Evolutionary conservation across 768 basidiomycete genomes (phyloP).

Genomic region (Auricularia heimuer): DNA sequence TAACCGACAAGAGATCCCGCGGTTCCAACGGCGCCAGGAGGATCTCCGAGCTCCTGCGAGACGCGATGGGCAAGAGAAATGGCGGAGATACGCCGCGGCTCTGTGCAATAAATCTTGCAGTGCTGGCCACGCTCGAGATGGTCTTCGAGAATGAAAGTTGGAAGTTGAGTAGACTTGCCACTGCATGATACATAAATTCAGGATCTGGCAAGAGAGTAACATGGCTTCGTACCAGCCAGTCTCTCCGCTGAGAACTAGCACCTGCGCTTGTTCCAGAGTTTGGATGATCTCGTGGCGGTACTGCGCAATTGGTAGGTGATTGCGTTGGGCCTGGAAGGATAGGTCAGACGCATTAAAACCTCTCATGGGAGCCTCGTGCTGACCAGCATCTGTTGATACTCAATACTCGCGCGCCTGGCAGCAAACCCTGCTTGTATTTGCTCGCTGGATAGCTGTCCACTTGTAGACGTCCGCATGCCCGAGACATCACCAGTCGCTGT

Average conservation of each 20-base stretch:
- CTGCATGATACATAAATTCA: constrained; percentile 28
- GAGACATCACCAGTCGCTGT: background rate
- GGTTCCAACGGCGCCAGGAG: constrained; percentile 67
- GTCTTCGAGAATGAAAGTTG: constrained; percentile 87
- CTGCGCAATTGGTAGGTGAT: constrained; percentile 73
- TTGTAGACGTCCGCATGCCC: background rate
- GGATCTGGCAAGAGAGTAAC: constrained; percentile 22
- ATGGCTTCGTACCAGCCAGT: constrained; percentile 49
- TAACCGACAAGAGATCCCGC: constrained; percentile 79
- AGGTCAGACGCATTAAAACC: constrained; percentile 4
- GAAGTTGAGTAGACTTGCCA: constrained; percentile 95
- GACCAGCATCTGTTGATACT: constrained; percentile 87
- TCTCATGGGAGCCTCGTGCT: constrained; percentile 19
- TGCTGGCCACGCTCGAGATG: constrained; percentile 66
- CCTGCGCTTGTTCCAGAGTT: constrained; percentile 62
- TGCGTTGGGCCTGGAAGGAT: constrained; percentile 51
- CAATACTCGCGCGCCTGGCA: constrained; percentile 46
- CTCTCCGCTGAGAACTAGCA: constrained; percentile 80
- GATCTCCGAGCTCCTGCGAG: constrained; percentile 85
- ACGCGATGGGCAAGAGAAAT: constrained; percentile 94
- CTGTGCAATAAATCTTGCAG: constrained; percentile 91
- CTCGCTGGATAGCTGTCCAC: constrained; percentile 25
- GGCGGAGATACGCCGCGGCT: constrained; percentile 91
- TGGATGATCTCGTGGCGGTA: constrained; percentile 67
- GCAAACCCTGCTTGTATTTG: constrained; percentile 50